phyloP scores from a whole-genome alignment of 2,329 filamentous ascomycete genomes.

The Fusarium austroafricanum region DNA sequence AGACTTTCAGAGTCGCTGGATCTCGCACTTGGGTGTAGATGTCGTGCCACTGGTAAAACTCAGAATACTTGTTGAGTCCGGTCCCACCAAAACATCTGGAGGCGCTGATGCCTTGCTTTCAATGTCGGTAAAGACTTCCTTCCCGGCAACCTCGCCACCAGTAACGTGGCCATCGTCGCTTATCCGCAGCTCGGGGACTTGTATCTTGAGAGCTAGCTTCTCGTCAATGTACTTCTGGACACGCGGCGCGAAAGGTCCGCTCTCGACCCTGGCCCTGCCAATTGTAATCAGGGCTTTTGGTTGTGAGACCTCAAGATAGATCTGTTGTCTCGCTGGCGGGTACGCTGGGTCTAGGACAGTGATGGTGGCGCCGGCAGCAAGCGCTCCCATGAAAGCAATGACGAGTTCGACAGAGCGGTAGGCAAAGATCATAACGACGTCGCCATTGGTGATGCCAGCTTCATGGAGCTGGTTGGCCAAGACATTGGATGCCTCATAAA shows the following conservation, averaged over 20 bases:
- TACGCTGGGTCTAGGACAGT: slow-evolving; percentile 6
- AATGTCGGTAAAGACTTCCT: not conserved
- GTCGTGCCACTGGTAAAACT: not conserved
- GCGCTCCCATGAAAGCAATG: not conserved
- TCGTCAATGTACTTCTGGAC: slow-evolving; percentile 4
- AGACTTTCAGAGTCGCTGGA: no score
- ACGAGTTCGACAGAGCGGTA: not conserved
- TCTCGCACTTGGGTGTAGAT: no score
- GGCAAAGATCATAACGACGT: slow-evolving; percentile 1
- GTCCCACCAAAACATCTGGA: not conserved
- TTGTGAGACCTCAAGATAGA: slow-evolving; percentile 1
- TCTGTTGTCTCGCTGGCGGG: slow-evolving; percentile 1
- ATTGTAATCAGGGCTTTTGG: not conserved
- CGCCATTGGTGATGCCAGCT: slow-evolving; percentile 4
- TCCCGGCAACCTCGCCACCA: not conserved
- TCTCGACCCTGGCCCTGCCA: slow-evolving; percentile 5
- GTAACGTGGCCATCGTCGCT: not conserved
- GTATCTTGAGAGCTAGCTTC: not conserved
- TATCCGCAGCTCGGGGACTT: not conserved
- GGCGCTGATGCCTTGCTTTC: not conserved
- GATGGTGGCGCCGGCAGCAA: not conserved
- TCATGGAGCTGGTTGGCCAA: not conserved
- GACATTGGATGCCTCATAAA: slow-evolving; percentile 2
- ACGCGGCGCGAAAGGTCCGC: not conserved
- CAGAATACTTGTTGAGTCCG: not conserved